These are phyloP conservation scores for Avicennia marina DNA, from an alignment of 257 asterid species.

Conservation along the genomic window DNA sequence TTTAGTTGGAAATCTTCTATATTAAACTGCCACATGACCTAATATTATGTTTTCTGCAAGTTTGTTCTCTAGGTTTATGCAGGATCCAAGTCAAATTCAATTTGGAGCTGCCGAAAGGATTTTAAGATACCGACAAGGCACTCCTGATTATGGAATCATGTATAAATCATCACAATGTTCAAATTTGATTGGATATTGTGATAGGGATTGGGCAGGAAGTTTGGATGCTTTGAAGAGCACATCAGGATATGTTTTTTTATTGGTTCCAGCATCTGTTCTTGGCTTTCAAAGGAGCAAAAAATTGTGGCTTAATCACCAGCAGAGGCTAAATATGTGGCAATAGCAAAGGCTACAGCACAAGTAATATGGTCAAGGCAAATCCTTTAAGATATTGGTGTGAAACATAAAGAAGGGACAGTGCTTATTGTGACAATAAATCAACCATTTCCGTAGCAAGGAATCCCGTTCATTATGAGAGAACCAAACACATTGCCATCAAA, in stretches of 20 bases:
- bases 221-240: not conserved
- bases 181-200: not conserved
- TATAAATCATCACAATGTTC: not conserved
- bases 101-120: not conserved
- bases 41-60: not conserved
- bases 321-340: too few relatives aligned
- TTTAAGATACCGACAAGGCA: not conserved
- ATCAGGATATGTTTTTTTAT: not conserved
- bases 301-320: too few relatives aligned
- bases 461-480: too few relatives aligned
- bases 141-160: not conserved
- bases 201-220: not conserved
- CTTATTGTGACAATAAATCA: too few relatives aligned
- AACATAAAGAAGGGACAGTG: too few relatives aligned
- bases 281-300: not conserved
- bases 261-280: not conserved
- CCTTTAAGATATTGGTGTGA: too few relatives aligned
- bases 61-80: not conserved
- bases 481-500: too few relatives aligned
- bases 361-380: too few relatives aligned
- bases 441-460: too few relatives aligned
- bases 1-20: not conserved
- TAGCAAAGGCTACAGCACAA: too few relatives aligned
- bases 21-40: not conserved
- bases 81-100: not conserved